phyloP scores from a whole-genome alignment of 2,329 filamentous ascomycete genomes.

The Ophiostoma australiae region DNA sequence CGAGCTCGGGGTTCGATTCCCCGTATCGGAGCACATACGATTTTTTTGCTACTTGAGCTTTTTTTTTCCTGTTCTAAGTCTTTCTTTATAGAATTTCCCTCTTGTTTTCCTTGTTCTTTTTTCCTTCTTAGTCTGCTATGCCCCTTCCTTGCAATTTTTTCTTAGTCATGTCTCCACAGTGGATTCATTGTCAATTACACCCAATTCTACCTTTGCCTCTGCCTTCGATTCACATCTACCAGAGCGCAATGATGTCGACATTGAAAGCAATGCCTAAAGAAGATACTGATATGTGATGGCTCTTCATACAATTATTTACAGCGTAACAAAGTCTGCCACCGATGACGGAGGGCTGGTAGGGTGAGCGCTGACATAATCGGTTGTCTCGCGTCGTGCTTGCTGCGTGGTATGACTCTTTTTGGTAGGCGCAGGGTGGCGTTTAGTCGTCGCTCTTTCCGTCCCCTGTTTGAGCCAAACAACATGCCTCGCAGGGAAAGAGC shows the following conservation, averaged over 20 bases:
- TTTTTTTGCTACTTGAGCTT: background rate
- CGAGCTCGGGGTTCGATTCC: slow-evolving; percentile 17
- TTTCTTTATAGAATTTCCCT: background rate
- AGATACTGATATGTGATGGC: background rate
- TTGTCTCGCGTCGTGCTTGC: background rate
- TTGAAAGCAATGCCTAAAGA: no score
- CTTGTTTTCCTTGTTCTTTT: background rate
- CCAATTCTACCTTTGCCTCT: background rate
- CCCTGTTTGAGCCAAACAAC: background rate
- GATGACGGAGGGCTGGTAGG: no score
- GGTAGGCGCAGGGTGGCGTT: background rate
- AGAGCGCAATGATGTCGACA: background rate
- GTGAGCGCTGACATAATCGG: slow-evolving; percentile 1
- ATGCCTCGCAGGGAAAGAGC: background rate
- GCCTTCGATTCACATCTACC: background rate
- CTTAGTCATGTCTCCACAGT: slow-evolving; percentile 11
- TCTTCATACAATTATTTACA: background rate
- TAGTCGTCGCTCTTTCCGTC: slow-evolving; percentile 2
- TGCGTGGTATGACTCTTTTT: slow-evolving; percentile 7
- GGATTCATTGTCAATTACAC: background rate
- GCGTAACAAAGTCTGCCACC: no score
- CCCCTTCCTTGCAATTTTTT: background rate
- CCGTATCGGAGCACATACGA: slow-evolving; percentile 14
- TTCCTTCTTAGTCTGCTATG: background rate
- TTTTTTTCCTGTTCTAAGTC: background rate